phyloP scores from a whole-genome alignment of 2,329 filamentous ascomycete genomes.

The Akanthomyces uredinophilus region DNA sequence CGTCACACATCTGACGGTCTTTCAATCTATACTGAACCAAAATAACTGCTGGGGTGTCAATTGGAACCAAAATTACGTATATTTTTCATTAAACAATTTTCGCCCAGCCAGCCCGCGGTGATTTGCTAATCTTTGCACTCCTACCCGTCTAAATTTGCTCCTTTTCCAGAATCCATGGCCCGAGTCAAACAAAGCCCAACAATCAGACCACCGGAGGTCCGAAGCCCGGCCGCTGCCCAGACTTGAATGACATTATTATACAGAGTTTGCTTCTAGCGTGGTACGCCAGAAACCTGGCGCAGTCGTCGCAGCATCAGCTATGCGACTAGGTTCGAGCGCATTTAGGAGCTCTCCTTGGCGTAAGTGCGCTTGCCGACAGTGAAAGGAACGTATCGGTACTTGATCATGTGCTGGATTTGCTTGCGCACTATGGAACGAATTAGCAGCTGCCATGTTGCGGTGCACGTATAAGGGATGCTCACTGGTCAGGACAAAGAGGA shows the following conservation, averaged over 20 bases:
- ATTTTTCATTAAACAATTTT: conserved; percentile 16
- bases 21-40: too few relatives aligned
- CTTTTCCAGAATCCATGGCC: conserved; percentile 11
- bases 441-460: conserved; percentile 8
- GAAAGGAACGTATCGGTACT: conserved; percentile 97
- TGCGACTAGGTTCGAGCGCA: background rate
- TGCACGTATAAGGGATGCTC: conserved; percentile 36
- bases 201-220: background rate
- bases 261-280: background rate
- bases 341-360: conserved; percentile 53
- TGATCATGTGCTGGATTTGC: conserved; percentile 99
- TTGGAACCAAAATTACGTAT: conserved; percentile 11
- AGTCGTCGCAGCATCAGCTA: background rate
- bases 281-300: background rate
- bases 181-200: background rate
- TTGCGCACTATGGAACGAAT: conserved; percentile 68
- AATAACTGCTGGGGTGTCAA: background rate
- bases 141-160: conserved; percentile 13
- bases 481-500: conserved; percentile 94
- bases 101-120: background rate
- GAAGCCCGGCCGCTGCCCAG: background rate
- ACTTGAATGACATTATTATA: background rate
- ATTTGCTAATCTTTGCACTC: background rate
- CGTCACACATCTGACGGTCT: background rate
- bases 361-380: conserved; percentile 85